These are phyloP conservation scores for Sporisorium reilianum DNA, from an alignment of 1,284 basidiomycete genomes.

Conservation along the genomic window DNA sequence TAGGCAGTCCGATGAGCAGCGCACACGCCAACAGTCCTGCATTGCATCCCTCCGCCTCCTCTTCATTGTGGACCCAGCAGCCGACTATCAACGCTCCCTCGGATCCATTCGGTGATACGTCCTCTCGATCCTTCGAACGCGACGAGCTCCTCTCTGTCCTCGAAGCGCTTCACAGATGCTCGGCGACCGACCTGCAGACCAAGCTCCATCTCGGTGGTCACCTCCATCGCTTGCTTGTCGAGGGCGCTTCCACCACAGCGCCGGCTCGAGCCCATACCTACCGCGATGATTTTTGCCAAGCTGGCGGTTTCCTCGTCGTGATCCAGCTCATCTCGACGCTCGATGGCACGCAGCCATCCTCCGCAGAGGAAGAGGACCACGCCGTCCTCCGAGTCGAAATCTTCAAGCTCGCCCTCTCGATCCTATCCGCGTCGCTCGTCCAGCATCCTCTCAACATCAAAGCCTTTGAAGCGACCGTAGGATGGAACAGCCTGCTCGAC, in stretches of 20 bases:
- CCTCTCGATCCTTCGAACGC: conserved; percentile 23
- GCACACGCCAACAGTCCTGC: conserved; percentile 26
- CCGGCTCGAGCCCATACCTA: conserved; percentile 25
- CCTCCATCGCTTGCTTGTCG: conserved; percentile 51
- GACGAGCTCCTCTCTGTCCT: conserved; percentile 46
- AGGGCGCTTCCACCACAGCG: conserved; percentile 19
- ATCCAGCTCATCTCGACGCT: conserved; percentile 58
- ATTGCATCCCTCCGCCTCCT: conserved; percentile 20
- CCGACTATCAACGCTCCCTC: background rate
- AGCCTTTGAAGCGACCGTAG: conserved; percentile 51
- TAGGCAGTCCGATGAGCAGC: conserved; percentile 35
- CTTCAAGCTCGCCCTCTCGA: conserved; percentile 55
- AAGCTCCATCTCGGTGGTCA: conserved; percentile 56
- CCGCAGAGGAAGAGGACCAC: conserved; percentile 8
- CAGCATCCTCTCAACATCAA: conserved; percentile 52
- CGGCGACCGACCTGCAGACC: conserved; percentile 29
- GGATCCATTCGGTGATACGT: conserved; percentile 18
- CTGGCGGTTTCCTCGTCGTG: conserved; percentile 61
- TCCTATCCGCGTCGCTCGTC: conserved; percentile 53
- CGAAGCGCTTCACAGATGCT: conserved; percentile 40
- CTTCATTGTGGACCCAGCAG: conserved; percentile 5
- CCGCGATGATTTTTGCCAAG: conserved; percentile 54
- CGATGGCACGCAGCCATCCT: conserved; percentile 16
- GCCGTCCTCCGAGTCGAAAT: conserved; percentile 46
- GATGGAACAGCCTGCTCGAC: conserved; percentile 52